A percentile compares a stretch with the other conserved stretches of the same genome.
Evolutionary conservation across 106 monocot genomes (phyloP).

Genomic region (Acorus calamus): DNA sequence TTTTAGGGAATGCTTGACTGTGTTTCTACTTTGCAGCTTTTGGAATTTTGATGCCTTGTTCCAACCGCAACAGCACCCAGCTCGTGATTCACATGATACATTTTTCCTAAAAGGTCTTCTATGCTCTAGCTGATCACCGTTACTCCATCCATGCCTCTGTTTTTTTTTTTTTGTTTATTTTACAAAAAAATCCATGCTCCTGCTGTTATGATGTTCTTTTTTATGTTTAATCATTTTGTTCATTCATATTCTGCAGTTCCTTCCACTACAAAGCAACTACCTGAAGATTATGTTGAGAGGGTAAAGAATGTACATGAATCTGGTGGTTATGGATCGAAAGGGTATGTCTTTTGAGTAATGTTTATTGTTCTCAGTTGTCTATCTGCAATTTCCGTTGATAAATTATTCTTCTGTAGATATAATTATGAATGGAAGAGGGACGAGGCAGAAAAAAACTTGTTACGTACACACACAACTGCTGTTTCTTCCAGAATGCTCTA

Average conservation of each 20-base stretch:
- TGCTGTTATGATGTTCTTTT: too few relatives aligned
- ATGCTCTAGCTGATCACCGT: too few relatives aligned
- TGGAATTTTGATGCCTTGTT: constrained; percentile 99
- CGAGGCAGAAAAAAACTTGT: constrained; percentile 89
- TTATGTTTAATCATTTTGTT: too few relatives aligned
- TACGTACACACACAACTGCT: constrained; percentile 97
- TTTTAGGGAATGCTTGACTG: not conserved
- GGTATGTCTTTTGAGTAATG: constrained; percentile 28
- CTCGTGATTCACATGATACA: constrained; percentile 98
- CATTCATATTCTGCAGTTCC: constrained; percentile 41
- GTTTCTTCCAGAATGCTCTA: constrained; percentile 97
- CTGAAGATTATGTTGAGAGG: constrained; percentile 76
- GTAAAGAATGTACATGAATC: constrained; percentile 77
- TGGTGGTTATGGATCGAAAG: constrained; percentile 89
- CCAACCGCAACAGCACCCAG: constrained; percentile 98
- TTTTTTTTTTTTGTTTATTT: too few relatives aligned
- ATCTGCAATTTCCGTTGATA: not conserved
- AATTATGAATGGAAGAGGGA: constrained; percentile 94
- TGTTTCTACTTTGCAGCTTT: constrained; percentile 44
- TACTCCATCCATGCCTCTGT: too few relatives aligned
- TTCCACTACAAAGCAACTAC: constrained; percentile 62
- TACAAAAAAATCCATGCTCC: too few relatives aligned
- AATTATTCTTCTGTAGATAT: constrained; percentile 37
- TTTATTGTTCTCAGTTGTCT: too few relatives aligned
- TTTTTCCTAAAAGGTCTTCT: constrained; percentile 77